Percentiles rank a stretch among this genome's conserved stretches.
phyloP scores from a whole-genome alignment of 2,329 filamentous ascomycete genomes.

The Hymenoscyphus albidus region DNA sequence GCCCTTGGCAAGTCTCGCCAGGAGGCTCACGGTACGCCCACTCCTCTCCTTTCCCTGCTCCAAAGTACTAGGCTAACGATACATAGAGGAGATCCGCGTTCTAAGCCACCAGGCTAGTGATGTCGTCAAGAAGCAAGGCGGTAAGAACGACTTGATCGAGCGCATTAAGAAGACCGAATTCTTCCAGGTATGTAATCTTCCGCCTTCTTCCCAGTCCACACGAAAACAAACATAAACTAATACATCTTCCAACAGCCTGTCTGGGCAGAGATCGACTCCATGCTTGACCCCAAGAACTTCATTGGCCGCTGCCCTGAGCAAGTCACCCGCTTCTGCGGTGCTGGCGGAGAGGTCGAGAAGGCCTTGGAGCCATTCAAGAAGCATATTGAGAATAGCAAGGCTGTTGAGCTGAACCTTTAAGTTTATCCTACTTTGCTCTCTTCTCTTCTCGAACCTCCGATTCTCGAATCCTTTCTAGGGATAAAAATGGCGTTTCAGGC shows the following conservation, averaged over 20 bases:
- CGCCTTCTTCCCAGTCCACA: background rate
- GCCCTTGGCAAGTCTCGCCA: conserved; percentile 69
- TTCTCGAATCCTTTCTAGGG: too few species aligned
- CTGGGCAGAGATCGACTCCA: conserved; percentile 61
- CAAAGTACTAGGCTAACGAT: too few species aligned
- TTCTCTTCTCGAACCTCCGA: background rate
- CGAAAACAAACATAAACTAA: background rate
- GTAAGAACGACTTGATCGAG: conserved; percentile 76
- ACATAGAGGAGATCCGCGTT: conserved; percentile 71
- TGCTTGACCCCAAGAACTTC: conserved; percentile 62
- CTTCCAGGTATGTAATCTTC: conserved; percentile 46
- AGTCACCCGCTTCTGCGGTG: conserved; percentile 47
- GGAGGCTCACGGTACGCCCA: conserved; percentile 58
- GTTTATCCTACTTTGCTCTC: background rate
- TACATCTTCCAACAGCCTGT: conserved; percentile 48
- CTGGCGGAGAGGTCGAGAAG: conserved; percentile 45
- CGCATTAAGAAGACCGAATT: conserved; percentile 69
- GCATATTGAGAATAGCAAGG: conserved; percentile 26
- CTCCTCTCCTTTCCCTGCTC: too few species aligned
- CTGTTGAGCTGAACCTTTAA: conserved; percentile 27
- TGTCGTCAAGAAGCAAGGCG: conserved; percentile 70
- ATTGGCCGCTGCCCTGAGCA: conserved; percentile 52
- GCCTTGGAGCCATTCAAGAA: conserved; percentile 45
- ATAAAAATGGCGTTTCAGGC: background rate
- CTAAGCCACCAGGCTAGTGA: conserved; percentile 71